Evolutionary conservation across 2,329 filamentous ascomycete species (phyloP).

Genomic region (Chrysoporthe cubensis): DNA sequence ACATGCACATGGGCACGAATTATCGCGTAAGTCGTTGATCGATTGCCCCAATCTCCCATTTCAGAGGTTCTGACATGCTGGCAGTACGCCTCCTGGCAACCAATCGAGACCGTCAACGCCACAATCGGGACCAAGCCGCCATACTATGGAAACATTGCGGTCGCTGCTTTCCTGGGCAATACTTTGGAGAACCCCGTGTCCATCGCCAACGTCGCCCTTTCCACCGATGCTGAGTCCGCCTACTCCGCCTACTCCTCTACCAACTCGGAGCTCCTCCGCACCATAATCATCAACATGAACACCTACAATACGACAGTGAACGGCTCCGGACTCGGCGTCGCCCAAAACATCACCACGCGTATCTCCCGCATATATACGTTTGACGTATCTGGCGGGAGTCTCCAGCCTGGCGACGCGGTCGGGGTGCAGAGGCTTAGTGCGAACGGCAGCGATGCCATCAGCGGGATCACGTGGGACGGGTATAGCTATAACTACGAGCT

Average conservation of each 20-base stretch:
- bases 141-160: slow-evolving; percentile 66
- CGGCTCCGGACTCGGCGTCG: slow-evolving; percentile 39
- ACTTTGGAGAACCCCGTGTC: slow-evolving; percentile 41
- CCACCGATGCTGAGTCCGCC: slow-evolving; percentile 49
- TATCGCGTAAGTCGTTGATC: slow-evolving; percentile 49
- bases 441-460: slow-evolving; percentile 67
- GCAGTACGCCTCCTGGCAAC: slow-evolving; percentile 63
- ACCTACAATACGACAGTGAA: slow-evolving; percentile 62
- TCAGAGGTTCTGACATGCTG: slow-evolving; percentile 13
- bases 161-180: slow-evolving; percentile 59
- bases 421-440: slow-evolving; percentile 52
- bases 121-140: slow-evolving; percentile 62
- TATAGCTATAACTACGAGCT: slow-evolving; percentile 66
- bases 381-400: slow-evolving; percentile 37
- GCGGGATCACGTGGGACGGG: slow-evolving; percentile 64
- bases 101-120: slow-evolving; percentile 53
- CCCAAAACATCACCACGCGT: slow-evolving; percentile 35
- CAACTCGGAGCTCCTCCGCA: slow-evolving; percentile 42
- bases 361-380: slow-evolving; percentile 47
- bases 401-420: slow-evolving; percentile 40
- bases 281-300: slow-evolving; percentile 62
- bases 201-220: slow-evolving; percentile 52
- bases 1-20: slow-evolving; percentile 68
- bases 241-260: slow-evolving; percentile 58
- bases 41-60: no score